A percentile compares a stretch with the other conserved stretches of the same genome.
phyloP scores from a whole-genome alignment of 768 basidiomycete species.

The Coprinopsis sp. region DNA sequence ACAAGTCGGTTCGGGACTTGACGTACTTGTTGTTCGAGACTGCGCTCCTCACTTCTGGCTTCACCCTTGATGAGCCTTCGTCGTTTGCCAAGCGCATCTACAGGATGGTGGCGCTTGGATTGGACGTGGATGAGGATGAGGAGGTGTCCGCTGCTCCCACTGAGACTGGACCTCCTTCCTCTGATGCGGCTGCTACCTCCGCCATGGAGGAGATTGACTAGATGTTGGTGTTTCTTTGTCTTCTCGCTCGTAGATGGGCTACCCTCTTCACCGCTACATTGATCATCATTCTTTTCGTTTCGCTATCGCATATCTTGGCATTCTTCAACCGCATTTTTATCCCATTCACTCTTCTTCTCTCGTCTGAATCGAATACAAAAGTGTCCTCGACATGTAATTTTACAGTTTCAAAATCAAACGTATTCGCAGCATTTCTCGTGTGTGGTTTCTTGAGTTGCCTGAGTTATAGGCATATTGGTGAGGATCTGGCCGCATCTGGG shows the following conservation, averaged over 20 bases:
- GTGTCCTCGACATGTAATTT: background rate
- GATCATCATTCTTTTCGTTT: background rate
- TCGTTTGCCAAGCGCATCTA: constrained; percentile 95
- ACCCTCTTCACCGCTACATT: constrained; percentile 22
- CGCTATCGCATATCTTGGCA: constrained; percentile 1
- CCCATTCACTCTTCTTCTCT: background rate
- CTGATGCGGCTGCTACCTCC: constrained; percentile 61
- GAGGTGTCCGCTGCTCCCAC: constrained; percentile 42
- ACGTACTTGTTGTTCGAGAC: constrained; percentile 97
- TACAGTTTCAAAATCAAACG: constrained; percentile 2
- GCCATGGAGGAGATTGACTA: constrained; percentile 98
- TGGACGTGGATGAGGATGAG: constrained; percentile 83
- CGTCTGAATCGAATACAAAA: constrained; percentile 3
- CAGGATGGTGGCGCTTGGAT: constrained; percentile 92
- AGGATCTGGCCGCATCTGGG: too few species aligned
- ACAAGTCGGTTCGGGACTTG: constrained; percentile 97
- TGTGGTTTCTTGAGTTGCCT: too few species aligned
- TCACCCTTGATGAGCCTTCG: constrained; percentile 92
- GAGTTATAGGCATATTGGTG: too few species aligned
- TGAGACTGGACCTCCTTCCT: background rate
- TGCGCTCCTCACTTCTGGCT: constrained; percentile 90
- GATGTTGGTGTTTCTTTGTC: constrained; percentile 15
- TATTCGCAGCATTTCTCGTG: too few species aligned
- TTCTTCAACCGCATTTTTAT: background rate
- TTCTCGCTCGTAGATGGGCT: constrained; percentile 19